These are phyloP conservation scores for Penicillium pulvis DNA, from an alignment of 495 filamentous ascomycete genomes.

Conservation along the genomic window DNA sequence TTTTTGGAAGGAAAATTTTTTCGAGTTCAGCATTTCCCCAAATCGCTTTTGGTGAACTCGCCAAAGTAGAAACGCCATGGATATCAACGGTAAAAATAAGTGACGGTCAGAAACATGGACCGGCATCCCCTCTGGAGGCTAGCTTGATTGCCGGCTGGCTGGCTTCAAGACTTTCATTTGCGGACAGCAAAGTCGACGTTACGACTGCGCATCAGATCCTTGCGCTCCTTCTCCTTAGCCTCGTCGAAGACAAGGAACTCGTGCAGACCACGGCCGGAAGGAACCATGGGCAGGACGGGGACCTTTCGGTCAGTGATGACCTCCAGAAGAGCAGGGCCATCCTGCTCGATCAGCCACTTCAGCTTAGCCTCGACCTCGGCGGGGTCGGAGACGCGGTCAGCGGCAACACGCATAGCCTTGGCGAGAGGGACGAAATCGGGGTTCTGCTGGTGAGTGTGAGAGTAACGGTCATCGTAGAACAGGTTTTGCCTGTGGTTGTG, in stretches of 20 bases:
- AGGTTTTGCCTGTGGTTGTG: slow-evolving; percentile 64
- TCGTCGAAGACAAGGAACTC: slow-evolving; percentile 93
- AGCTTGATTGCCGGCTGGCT: slow-evolving; percentile 22
- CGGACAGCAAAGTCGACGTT: slow-evolving; percentile 45
- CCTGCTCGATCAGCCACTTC: slow-evolving; percentile 83
- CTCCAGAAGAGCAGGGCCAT: slow-evolving; percentile 74
- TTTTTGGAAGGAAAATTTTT: slow-evolving; percentile 17
- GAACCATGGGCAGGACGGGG: slow-evolving; percentile 97
- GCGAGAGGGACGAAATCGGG: slow-evolving; percentile 85
- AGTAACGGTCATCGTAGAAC: slow-evolving; percentile 91
- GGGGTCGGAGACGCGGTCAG: slow-evolving; percentile 63
- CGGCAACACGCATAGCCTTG: slow-evolving; percentile 79
- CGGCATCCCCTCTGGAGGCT: slow-evolving; percentile 8
- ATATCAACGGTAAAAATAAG: slow-evolving; percentile 44
- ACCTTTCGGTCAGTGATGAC: slow-evolving; percentile 79
- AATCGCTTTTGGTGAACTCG: slow-evolving; percentile 43
- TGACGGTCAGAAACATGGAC: slow-evolving; percentile 28
- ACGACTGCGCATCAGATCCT: slow-evolving; percentile 70
- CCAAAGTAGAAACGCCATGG: slow-evolving; percentile 48
- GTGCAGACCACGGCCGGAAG: slow-evolving; percentile 80
- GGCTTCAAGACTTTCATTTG: slow-evolving; percentile 20
- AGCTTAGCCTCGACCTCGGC: slow-evolving; percentile 75
- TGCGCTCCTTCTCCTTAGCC: slow-evolving; percentile 72
- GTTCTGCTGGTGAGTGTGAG: slow-evolving; percentile 90
- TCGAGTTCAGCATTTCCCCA: slow-evolving; percentile 23